Evolutionary conservation across 495 filamentous ascomycete species (phyloP), one percentile per base, ranked within the genome.

Genomic region (Chlorociboria aeruginascens): DNA sequence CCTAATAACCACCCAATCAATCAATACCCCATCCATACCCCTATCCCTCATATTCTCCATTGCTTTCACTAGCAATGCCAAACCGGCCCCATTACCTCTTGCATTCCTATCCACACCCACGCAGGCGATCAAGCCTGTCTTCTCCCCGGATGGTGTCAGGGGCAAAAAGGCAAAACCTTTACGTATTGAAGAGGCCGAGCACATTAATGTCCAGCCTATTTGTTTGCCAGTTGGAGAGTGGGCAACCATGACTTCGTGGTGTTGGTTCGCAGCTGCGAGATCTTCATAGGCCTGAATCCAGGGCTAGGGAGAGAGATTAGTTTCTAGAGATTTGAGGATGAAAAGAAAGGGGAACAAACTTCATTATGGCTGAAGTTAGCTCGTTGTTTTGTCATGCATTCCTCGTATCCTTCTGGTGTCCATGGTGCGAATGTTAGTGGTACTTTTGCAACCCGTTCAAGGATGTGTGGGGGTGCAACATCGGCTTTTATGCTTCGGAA

Each of bases 151-250:
- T 29, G 53, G 48, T 37, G 50, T 44, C 0, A 69, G 59, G 17
- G 67, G 62, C 1, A 69, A 63, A 48, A 74, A 69, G 9, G 69
- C 70, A 64, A 71, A 74, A 14, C 56, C 47, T n/a, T 60, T 9
- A 20, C 64, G 58, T 6, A 72, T 43, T 2, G 60, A 25, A 8
- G 58, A 62, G 0, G 64, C 68, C 9, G 59, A 51, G 3, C 71
- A 62, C 70, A 74, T 74, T 29, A 75, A 41, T 1, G 70, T 70
- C 72, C 72, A 75, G 12, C 65, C 72, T 1, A 70, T 62, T 42
- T 75, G 72, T 9, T 58, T 58, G 0, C 65, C 66, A 6, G 63
- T 32, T 0, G 60, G 52, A 28, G 69, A 63, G 42, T 68, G 70
- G 1, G 69, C 72, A 2, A 60, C 56, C 68, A 75, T 71, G 28